A percentile compares a stretch with the other conserved stretches of the same genome.
phyloP scores from a whole-genome alignment of 352 stramenopile genomes.

The Globisporangium carolinianum region DNA sequence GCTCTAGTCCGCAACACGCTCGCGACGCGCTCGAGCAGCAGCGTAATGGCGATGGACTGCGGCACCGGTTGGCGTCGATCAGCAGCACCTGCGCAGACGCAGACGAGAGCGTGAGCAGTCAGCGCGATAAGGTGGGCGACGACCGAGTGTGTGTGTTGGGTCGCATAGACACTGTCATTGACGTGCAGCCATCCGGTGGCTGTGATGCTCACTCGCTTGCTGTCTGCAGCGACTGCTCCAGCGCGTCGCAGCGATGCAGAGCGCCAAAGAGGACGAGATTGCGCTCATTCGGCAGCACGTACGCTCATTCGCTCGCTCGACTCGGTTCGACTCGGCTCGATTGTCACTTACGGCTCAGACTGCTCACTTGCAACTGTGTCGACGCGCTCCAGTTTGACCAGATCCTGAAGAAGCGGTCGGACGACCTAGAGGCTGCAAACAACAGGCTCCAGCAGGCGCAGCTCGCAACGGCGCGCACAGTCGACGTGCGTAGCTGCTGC shows the following conservation, averaged over 20 bases:
- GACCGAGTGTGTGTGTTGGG: constrained; percentile 7
- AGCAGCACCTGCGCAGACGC: not conserved
- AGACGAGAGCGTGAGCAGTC: constrained; percentile 11
- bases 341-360: no score
- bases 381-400: constrained; percentile 42
- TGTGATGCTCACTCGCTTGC: not conserved
- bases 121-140: constrained; percentile 23
- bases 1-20: not conserved
- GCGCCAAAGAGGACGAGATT: constrained; percentile 62
- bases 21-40: constrained; percentile 9
- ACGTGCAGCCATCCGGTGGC: not conserved
- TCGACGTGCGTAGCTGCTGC: constrained; percentile 31
- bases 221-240: constrained; percentile 33
- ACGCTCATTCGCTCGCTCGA: not conserved
- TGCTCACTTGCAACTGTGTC: not conserved
- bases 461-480: constrained; percentile 19
- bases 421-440: constrained; percentile 29
- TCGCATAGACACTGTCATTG: not conserved
- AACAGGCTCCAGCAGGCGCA: constrained; percentile 33
- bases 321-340: not conserved
- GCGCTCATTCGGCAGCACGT: constrained; percentile 65
- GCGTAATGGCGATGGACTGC: constrained; percentile 3
- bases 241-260: constrained; percentile 42
- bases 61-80: constrained; percentile 13
- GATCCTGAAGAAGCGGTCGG: constrained; percentile 40